phyloP scores from a whole-genome alignment of 495 filamentous ascomycete species.

The Xylaria castorea region DNA sequence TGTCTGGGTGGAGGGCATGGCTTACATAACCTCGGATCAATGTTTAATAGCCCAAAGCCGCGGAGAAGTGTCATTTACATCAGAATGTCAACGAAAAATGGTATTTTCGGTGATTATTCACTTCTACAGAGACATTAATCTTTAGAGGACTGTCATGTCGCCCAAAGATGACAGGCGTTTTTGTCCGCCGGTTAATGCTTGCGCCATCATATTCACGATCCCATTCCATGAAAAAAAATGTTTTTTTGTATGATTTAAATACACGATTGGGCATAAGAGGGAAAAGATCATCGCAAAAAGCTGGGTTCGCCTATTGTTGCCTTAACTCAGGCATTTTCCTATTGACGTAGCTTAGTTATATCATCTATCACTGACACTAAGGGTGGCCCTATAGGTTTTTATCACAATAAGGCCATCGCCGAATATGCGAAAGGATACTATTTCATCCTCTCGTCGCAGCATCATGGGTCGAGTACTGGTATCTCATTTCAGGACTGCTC shows the following conservation, averaged over 20 bases:
- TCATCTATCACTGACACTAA: neutral
- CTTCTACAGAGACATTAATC: neutral
- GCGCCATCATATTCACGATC: neutral
- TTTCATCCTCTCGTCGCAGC: neutral
- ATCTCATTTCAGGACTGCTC: neutral
- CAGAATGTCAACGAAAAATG: neutral
- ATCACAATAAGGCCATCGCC: neutral
- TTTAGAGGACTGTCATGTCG: neutral
- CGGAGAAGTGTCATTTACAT: conserved; percentile 7
- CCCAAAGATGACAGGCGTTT: neutral
- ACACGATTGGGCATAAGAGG: neutral
- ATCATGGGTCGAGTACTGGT: neutral
- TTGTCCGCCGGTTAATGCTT: neutral
- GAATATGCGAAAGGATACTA: neutral
- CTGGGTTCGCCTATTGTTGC: neutral
- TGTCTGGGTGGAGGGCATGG: neutral
- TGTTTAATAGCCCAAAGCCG: conserved; percentile 3
- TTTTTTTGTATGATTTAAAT: too few relatives aligned
- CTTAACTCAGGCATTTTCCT: neutral
- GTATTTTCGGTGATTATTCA: neutral
- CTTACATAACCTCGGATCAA: neutral
- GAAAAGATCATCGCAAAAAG: neutral
- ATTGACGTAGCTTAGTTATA: neutral
- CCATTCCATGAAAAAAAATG: too few relatives aligned
- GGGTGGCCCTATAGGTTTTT: neutral